Conservation (phyloP, 805 yeast genomes). For the Candida khao-thaluensis region DNA sequence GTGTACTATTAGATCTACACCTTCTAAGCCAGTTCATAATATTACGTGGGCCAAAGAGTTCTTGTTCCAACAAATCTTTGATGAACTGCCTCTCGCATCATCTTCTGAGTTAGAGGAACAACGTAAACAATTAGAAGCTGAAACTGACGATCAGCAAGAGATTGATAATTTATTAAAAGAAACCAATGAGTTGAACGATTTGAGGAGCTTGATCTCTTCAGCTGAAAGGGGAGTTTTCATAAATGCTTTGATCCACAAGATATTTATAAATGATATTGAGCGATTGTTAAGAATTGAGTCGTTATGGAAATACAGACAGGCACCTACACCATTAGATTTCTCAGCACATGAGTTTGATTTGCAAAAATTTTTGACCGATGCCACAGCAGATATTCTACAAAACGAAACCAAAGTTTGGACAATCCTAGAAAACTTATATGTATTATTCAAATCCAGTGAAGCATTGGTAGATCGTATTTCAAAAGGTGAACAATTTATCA, state of each 20-base stretch:
- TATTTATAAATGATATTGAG: slow-evolving; percentile 74
- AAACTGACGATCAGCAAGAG: slow-evolving; percentile 64
- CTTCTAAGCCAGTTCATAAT: slow-evolving; percentile 94
- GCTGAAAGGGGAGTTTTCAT: slow-evolving; percentile 20
- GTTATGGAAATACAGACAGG: slow-evolving; percentile 70
- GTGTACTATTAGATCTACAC: slow-evolving; percentile 95
- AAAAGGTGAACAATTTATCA: slow-evolving; percentile 39
- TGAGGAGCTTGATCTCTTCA: slow-evolving; percentile 21
- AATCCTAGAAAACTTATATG: slow-evolving; percentile 58
- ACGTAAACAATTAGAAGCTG: slow-evolving; percentile 29
- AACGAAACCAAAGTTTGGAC: slow-evolving; percentile 57
- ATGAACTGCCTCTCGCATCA: slow-evolving; percentile 37
- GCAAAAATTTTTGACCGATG: not conserved
- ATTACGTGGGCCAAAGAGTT: slow-evolving; percentile 97
- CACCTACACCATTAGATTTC: slow-evolving; percentile 63
- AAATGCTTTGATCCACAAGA: slow-evolving; percentile 51
- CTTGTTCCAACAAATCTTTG: slow-evolving; percentile 76
- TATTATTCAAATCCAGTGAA: slow-evolving; percentile 50
- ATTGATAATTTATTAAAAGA: slow-evolving; percentile 64
- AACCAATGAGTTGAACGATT: slow-evolving; percentile 56
- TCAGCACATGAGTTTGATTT: slow-evolving; percentile 16
- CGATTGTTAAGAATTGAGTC: slow-evolving; percentile 68
- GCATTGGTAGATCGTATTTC: slow-evolving; percentile 49
- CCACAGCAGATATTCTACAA: slow-evolving; percentile 21
- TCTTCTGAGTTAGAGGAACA: slow-evolving; percentile 23